Conservation (phyloP, 1,139 yeast genomes). For the Saccharomyces hybrid region DNA sequence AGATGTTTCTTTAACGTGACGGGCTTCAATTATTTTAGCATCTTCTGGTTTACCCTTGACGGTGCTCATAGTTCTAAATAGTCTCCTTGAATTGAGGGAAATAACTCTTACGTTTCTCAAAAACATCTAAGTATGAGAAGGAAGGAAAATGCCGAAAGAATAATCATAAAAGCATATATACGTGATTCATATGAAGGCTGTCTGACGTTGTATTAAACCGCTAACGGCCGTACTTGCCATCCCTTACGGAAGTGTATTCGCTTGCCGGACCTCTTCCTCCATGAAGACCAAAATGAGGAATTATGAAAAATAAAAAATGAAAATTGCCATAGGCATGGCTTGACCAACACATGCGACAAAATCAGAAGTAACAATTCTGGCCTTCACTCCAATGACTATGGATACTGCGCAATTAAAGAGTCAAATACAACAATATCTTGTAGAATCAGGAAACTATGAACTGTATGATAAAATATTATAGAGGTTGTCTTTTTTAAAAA, state of each 20-base stretch:
- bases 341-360: background rate
- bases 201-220: background rate
- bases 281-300: background rate
- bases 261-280: background rate
- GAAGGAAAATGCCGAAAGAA: background rate
- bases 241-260: background rate
- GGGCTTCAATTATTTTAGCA: conserved; percentile 34
- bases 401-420: conserved; percentile 37
- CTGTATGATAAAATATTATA: conserved; percentile 26
- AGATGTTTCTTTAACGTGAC: conserved; percentile 33
- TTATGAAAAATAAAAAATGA: background rate
- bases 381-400: background rate
- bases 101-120: background rate
- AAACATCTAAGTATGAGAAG: background rate
- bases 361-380: background rate
- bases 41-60: conserved; percentile 31
- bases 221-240: background rate
- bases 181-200: background rate
- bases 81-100: background rate
- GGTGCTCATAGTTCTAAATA: conserved; percentile 18
- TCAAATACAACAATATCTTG: conserved; percentile 61
- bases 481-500: background rate
- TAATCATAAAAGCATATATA: background rate
- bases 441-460: conserved; percentile 76
- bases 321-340: background rate